phyloP scores from a whole-genome alignment of 2,329 filamentous ascomycete species.

The Fusarium decemcellulare region DNA sequence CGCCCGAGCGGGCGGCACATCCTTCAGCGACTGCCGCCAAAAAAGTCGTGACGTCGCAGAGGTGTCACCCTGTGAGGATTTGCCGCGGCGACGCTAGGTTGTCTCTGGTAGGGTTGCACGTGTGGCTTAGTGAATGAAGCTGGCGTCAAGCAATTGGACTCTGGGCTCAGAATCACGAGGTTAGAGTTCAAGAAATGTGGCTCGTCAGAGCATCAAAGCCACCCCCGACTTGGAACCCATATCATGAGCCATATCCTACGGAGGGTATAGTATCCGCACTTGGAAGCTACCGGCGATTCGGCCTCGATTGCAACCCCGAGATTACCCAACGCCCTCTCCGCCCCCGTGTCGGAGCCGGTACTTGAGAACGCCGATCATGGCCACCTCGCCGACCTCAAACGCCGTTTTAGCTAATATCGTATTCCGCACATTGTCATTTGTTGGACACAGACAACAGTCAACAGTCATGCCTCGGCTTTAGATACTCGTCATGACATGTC shows the following conservation, averaged over 20 bases:
- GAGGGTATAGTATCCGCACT: background rate
- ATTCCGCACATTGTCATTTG: too few relatives aligned
- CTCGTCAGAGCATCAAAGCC: too few relatives aligned
- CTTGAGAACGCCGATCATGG: too few relatives aligned
- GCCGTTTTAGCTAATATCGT: too few relatives aligned
- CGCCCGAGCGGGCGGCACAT: too few relatives aligned
- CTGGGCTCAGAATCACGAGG: too few relatives aligned
- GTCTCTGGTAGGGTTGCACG: conserved; percentile 1
- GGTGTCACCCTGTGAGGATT: background rate
- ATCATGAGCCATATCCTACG: background rate
- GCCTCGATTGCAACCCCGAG: conserved; percentile 18
- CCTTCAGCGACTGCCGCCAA: too few relatives aligned
- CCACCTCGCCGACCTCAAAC: too few relatives aligned
- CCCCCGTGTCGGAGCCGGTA: too few relatives aligned
- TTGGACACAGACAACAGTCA: too few relatives aligned
- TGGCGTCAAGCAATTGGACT: background rate
- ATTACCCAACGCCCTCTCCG: background rate
- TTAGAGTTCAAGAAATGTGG: background rate
- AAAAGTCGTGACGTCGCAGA: conserved; percentile 3
- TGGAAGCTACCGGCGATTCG: conserved; percentile 17
- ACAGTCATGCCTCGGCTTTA: too few relatives aligned
- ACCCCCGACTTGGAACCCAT: background rate
- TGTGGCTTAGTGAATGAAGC: conserved; percentile 2
- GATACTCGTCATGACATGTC: conserved; percentile 1
- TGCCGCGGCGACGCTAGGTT: background rate